Evolutionary conservation across 2,329 filamentous ascomycete genomes (phyloP).

Genomic region (Ophiostoma himal-ulmi): DNA sequence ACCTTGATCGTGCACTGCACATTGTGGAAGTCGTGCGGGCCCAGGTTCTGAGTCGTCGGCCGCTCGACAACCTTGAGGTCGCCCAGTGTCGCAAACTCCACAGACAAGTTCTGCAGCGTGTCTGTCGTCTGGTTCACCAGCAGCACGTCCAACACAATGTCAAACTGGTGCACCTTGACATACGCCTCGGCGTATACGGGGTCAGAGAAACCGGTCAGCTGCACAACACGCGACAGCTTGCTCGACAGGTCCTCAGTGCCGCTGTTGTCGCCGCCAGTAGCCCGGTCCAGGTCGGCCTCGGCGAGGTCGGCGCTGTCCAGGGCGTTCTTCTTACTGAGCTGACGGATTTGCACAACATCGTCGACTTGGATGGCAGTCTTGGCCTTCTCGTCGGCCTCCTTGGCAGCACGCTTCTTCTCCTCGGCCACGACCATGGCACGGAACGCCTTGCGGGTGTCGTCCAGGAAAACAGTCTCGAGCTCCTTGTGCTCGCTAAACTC

Average conservation of each 20-base stretch:
- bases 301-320: slow-evolving; percentile 77
- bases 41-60: slow-evolving; percentile 91
- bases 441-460: slow-evolving; percentile 94
- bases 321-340: slow-evolving; percentile 85
- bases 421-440: slow-evolving; percentile 94
- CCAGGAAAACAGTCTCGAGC: slow-evolving; percentile 83
- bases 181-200: slow-evolving; percentile 98
- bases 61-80: slow-evolving; percentile 97
- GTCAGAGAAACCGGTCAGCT: slow-evolving; percentile 96
- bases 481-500: slow-evolving; percentile 88
- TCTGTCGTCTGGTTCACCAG: slow-evolving; percentile 96
- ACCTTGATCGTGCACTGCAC: slow-evolving; percentile 99
- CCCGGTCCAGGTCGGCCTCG: slow-evolving; percentile 84
- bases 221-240: slow-evolving; percentile 92
- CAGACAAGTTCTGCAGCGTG: slow-evolving; percentile 91
- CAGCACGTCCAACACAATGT: slow-evolving; percentile 93
- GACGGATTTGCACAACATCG: slow-evolving; percentile 86
- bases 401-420: slow-evolving; percentile 94
- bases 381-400: slow-evolving; percentile 85
- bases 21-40: slow-evolving; percentile 93
- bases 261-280: slow-evolving; percentile 80
- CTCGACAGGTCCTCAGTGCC: slow-evolving; percentile 77
- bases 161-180: slow-evolving; percentile 97
- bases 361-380: slow-evolving; percentile 94
- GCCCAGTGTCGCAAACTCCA: slow-evolving; percentile 96